Evolutionary conservation across 2,329 filamentous ascomycete genomes (phyloP).

Genomic region (Claviceps arundinis): DNA sequence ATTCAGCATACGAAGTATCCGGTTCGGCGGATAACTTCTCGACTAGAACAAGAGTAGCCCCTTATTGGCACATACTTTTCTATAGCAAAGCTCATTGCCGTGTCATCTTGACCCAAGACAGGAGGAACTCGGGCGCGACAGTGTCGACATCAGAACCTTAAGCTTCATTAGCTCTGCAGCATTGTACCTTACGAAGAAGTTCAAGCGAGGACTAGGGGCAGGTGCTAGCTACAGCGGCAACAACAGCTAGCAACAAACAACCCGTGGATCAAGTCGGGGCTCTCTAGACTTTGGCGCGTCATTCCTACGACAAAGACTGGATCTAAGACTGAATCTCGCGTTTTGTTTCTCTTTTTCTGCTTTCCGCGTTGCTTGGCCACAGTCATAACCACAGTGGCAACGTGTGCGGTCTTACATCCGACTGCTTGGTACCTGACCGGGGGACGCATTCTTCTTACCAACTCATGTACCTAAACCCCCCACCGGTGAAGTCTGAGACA

Average conservation of each 20-base stretch:
- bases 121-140: not conserved
- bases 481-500: slow-evolving; percentile 1
- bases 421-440: not conserved
- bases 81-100: not conserved
- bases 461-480: not conserved
- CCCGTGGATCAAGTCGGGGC: not conserved
- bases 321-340: not conserved
- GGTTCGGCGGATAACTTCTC: not conserved
- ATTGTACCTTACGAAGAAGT: not conserved
- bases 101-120: not conserved
- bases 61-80: not conserved
- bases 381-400: not conserved
- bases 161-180: not conserved
- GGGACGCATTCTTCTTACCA: not conserved
- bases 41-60: not conserved
- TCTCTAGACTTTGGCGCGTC: not conserved
- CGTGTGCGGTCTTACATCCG: not conserved
- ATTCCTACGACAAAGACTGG: not conserved
- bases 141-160: not conserved
- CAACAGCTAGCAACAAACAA: not conserved
- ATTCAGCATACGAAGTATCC: not conserved
- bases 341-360: not conserved
- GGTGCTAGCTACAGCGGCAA: not conserved
- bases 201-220: not conserved
- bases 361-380: not conserved